Evolutionary conservation across 1,284 basidiomycete genomes (phyloP).

Genomic region (Earliella scabrosa): DNA sequence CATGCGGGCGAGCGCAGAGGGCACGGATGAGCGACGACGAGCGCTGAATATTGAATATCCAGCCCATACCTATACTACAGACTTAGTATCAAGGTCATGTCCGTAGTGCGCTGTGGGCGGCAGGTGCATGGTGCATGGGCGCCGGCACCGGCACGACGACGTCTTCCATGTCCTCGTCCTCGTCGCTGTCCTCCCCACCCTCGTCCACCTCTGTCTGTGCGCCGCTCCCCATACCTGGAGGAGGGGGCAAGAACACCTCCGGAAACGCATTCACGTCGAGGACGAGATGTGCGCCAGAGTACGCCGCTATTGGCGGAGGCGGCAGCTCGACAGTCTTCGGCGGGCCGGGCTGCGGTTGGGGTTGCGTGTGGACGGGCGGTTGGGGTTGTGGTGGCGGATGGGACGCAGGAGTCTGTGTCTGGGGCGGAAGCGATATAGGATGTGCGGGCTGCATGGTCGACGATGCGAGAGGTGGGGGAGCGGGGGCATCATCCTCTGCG

Average conservation of each 20-base stretch:
- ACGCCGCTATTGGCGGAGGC: constrained; percentile 20
- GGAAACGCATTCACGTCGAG: constrained; percentile 23
- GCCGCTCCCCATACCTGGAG: constrained; percentile 11
- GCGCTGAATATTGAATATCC: too few relatives aligned
- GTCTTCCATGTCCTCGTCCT: constrained; percentile 25
- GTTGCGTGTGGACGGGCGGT: not conserved
- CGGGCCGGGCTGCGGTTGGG: not conserved
- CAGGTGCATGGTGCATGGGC: constrained; percentile 1
- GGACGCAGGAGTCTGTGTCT: not conserved
- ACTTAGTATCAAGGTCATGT: too few relatives aligned
- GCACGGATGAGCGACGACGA: too few relatives aligned
- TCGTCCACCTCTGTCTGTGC: constrained; percentile 20
- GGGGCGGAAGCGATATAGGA: not conserved
- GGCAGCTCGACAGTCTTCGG: constrained; percentile 1
- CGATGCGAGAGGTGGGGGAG: not conserved
- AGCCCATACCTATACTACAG: too few relatives aligned
- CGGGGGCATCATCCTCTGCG: constrained; percentile 27
- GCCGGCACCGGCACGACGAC: constrained; percentile 20
- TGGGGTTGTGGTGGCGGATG: not conserved
- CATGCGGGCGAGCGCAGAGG: too few relatives aligned
- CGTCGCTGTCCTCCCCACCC: constrained; percentile 18
- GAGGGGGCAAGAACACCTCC: constrained; percentile 13
- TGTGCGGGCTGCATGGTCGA: not conserved
- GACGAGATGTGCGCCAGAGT: constrained; percentile 15
- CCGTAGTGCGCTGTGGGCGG: too few relatives aligned